These are phyloP conservation scores for Rhizopus arrhizus DNA, from an alignment of 371 early-diverging fungal species.

Conservation along the genomic window DNA sequence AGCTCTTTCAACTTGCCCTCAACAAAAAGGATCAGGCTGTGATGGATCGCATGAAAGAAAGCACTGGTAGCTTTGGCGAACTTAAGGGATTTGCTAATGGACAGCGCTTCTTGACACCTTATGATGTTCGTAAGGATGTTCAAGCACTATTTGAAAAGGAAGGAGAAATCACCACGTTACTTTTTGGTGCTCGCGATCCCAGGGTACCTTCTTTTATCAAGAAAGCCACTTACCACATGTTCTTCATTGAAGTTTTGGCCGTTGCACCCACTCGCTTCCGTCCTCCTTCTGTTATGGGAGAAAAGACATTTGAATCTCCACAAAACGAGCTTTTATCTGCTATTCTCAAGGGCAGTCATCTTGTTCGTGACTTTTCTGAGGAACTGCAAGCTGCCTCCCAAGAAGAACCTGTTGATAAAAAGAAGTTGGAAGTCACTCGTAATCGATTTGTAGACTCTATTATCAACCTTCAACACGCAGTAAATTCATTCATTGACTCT, in stretches of 20 bases:
- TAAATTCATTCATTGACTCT: constrained; percentile 93
- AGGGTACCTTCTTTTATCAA: constrained; percentile 44
- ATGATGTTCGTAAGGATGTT: constrained; percentile 80
- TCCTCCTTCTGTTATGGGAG: constrained; percentile 90
- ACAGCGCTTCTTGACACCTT: constrained; percentile 73
- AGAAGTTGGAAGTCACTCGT: constrained; percentile 42
- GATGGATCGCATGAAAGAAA: constrained; percentile 53
- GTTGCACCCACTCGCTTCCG: constrained; percentile 97
- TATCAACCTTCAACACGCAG: constrained; percentile 85
- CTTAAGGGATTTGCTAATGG: constrained; percentile 39
- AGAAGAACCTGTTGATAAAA: constrained; percentile 43
- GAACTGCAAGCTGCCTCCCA: constrained; percentile 42
- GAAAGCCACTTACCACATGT: constrained; percentile 76
- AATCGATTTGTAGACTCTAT: constrained; percentile 71
- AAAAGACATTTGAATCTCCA: constrained; percentile 90
- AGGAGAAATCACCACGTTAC: constrained; percentile 66
- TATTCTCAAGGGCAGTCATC: constrained; percentile 82
- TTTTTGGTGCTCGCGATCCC: constrained; percentile 78
- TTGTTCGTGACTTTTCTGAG: constrained; percentile 64
- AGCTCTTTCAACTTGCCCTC: constrained; percentile 85
- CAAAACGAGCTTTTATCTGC: constrained; percentile 88
- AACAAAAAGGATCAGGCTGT: constrained; percentile 66
- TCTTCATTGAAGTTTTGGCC: constrained; percentile 93
- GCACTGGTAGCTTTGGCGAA: constrained; percentile 31
- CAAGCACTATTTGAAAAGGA: constrained; percentile 79